A percentile compares a stretch with the other conserved stretches of the same genome.
Conservation (phyloP, 371 early-diverging fungal genomes). For the Conidiobolus incongruus region DNA sequence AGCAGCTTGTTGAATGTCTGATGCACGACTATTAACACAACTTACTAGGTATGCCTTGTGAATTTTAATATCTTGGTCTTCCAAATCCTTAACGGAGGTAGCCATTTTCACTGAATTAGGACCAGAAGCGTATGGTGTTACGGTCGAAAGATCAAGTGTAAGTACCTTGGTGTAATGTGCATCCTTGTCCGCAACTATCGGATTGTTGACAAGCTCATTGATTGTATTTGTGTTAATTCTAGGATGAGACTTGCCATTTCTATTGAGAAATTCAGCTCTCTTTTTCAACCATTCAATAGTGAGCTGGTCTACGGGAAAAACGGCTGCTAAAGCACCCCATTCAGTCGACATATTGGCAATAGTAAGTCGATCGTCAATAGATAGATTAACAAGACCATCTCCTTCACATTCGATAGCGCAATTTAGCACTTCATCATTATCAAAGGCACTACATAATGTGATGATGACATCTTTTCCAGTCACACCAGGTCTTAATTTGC, state of each 20-base stretch:
- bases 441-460: slow-evolving; percentile 64
- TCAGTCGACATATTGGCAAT: slow-evolving; percentile 97
- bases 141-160: slow-evolving; percentile 63
- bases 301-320: slow-evolving; percentile 73
- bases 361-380: slow-evolving; percentile 76
- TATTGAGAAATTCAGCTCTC: slow-evolving; percentile 23
- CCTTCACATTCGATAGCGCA: slow-evolving; percentile 84
- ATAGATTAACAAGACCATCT: slow-evolving; percentile 30
- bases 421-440: slow-evolving; percentile 79
- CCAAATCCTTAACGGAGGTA: slow-evolving; percentile 49
- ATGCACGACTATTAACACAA: slow-evolving; percentile 76
- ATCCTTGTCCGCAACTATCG: slow-evolving; percentile 27
- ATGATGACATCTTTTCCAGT: slow-evolving; percentile 93
- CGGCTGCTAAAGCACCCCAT: slow-evolving; percentile 93
- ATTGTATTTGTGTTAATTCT: slow-evolving; percentile 46
- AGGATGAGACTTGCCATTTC: slow-evolving; percentile 18
- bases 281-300: slow-evolving; percentile 46
- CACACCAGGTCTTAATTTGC: slow-evolving; percentile 45
- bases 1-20: slow-evolving; percentile 78
- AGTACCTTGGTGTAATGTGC: slow-evolving; percentile 68
- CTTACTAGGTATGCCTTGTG: slow-evolving; percentile 91
- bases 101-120: slow-evolving; percentile 87
- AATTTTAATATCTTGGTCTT: slow-evolving; percentile 40
- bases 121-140: slow-evolving; percentile 75
- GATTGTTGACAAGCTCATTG: slow-evolving; percentile 20